Evolutionary conservation across 2,329 filamentous ascomycete genomes (phyloP).

Genomic region (Bipolaris gigantea): DNA sequence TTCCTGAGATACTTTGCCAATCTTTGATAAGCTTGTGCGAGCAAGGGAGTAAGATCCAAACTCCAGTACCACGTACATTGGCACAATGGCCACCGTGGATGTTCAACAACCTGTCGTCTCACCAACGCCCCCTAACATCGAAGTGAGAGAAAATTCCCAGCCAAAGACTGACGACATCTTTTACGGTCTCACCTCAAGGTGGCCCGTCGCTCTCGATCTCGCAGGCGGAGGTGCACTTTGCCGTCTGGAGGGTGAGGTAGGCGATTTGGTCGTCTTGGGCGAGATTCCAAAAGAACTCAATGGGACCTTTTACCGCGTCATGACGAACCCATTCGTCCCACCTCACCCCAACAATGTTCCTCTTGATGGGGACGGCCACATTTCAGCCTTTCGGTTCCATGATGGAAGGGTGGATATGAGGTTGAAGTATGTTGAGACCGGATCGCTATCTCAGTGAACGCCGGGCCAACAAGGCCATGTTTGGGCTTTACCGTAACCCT

Average conservation of each 20-base stretch:
- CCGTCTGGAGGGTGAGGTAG: slow-evolving; percentile 5
- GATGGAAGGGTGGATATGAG: not conserved
- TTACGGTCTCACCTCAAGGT: not conserved
- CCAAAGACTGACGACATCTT: not conserved
- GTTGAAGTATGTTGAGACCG: not conserved
- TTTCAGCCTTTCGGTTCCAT: not conserved
- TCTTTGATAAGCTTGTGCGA: not conserved
- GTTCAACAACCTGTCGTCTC: not conserved
- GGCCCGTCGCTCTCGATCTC: not conserved
- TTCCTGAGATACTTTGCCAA: too few relatives aligned
- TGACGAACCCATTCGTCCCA: not conserved
- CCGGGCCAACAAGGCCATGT: not conserved
- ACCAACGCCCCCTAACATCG: not conserved
- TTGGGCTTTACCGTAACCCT: not conserved
- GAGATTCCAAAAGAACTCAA: not conserved
- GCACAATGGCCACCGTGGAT: not conserved
- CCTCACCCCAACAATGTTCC: not conserved
- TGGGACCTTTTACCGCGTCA: not conserved
- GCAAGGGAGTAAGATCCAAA: not conserved
- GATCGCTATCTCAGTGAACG: not conserved
- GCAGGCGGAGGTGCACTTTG: slow-evolving; percentile 15
- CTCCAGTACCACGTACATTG: not conserved
- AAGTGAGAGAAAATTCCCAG: not conserved
- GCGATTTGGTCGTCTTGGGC: not conserved
- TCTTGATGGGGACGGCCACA: not conserved